Base-by-base conservation (phyloP, 768 basidiomycete genomes). In the Artomyces pyxidatus region DNA sequence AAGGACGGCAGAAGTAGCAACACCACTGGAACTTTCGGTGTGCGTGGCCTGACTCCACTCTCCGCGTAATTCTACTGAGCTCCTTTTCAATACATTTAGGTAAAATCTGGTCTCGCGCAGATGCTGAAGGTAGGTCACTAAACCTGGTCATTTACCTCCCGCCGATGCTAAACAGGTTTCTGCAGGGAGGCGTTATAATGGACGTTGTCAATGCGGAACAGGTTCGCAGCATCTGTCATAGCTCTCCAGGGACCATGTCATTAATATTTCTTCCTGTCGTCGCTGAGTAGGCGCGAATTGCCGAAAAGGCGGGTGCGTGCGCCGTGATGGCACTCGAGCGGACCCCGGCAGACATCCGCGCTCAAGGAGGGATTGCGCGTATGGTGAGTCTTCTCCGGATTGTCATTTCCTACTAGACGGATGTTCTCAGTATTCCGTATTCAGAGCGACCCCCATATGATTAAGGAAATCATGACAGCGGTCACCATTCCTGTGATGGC, bases 261-360 rank as follows among this genome's bases (percentile, higher is more conserved):
- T 54, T 14, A 37, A 40, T 26, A 22, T 14, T 22, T 32, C 8
- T 39, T 45, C 30, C 23, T 37, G 22, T 43, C 16, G 51, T 71
- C 72, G 65, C 71, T 70, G 23, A 22, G 6, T 53, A 94, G 85
- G 95, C 95, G 51, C 86, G 88, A 53, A 92, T 97, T 59, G 95
- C 95, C 40, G 95, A 98, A 63, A 91, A 93, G 62, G 95, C 95
- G 8, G 95, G 95, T 39, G 95, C 95, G 6, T 92, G 90, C 63
- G 95, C 95, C 50, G 95, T 99, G 54, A 98, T 99, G 95, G 91
- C 91, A 3, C 77, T 94, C 28, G 91, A 96, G 67, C 76, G 93
- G 50, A 90, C 97, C 3, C 95, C 95, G 9, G 93, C 94, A 10
- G 92, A 97, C 63, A 98, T 99, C 61, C 79, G 95, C 52, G 76